phyloP scores from a whole-genome alignment of 768 basidiomycete species.

The Epithele typhae region DNA sequence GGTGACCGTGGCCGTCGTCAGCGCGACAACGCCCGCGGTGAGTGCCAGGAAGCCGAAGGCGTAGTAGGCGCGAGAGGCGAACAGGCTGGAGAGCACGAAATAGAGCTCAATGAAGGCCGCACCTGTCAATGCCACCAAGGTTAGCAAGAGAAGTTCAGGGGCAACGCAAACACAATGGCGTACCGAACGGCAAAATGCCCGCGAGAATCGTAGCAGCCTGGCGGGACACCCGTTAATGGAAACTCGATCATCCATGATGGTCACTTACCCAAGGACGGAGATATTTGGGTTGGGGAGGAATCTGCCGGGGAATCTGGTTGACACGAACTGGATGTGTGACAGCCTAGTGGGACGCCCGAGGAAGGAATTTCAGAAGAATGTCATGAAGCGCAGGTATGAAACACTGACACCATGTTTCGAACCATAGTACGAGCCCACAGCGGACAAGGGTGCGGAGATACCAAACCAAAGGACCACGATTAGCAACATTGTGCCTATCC shows the following conservation, averaged over 20 bases:
- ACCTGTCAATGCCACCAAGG: too few species aligned
- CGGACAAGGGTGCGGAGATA: conserved; percentile 86
- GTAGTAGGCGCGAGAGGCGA: conserved; percentile 90
- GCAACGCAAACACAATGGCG: too few species aligned
- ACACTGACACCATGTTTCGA: conserved; percentile 75
- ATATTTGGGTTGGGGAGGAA: conserved; percentile 84
- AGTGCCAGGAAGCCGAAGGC: conserved; percentile 94
- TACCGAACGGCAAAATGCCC: conserved; percentile 89
- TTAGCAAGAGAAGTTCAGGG: too few species aligned
- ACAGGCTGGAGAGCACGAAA: conserved; percentile 86
- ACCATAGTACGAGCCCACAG: conserved; percentile 83
- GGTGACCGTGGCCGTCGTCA: conserved; percentile 89
- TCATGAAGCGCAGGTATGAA: too few species aligned
- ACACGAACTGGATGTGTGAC: conserved; percentile 83
- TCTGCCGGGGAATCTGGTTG: conserved; percentile 93
- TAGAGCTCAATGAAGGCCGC: conserved; percentile 95
- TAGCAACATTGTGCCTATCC: conserved; percentile 72
- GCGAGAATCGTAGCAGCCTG: conserved; percentile 73
- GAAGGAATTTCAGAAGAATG: too few species aligned
- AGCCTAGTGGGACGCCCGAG: conserved; percentile 50
- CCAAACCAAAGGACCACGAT: conserved; percentile 90
- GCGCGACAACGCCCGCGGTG: conserved; percentile 73
- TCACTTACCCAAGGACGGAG: conserved; percentile 69
- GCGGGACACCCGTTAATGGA: conserved; percentile 6
- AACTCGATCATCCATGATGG: conserved; percentile 1